Evolutionary conservation across 202 grass and related monocot species (phyloP).

Genomic region (Elaeis oleifera): DNA sequence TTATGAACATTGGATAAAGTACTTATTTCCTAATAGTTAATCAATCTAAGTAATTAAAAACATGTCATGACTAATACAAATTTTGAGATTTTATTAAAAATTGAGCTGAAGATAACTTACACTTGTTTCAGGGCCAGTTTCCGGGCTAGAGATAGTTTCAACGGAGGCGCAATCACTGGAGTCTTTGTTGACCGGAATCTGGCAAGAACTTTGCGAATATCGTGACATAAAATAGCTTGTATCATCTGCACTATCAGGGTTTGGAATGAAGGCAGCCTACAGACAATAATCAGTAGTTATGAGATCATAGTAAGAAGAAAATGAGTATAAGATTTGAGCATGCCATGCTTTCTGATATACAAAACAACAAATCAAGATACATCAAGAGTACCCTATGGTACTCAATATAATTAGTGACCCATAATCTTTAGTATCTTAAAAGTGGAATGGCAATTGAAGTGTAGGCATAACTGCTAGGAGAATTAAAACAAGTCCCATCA

Average conservation of each 20-base stretch:
- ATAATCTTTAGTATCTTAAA: too few species aligned
- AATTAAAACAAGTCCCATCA: too few species aligned
- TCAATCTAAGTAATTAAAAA: slow-evolving; percentile 3
- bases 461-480: too few species aligned
- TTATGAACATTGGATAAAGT: too few species aligned
- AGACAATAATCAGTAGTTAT: neutral
- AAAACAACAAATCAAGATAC: too few species aligned
- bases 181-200: slow-evolving; percentile 8
- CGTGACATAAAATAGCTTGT: slow-evolving; percentile 33
- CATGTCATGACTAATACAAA: neutral
- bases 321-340: too few species aligned
- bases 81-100: slow-evolving; percentile 7
- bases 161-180: slow-evolving; percentile 3
- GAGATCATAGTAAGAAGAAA: too few species aligned
- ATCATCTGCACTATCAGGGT: slow-evolving; percentile 30
- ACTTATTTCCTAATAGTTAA: too few species aligned
- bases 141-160: slow-evolving; percentile 2
- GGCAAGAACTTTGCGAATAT: slow-evolving; percentile 16
- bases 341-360: too few species aligned
- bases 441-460: too few species aligned
- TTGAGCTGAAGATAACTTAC: neutral
- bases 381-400: too few species aligned
- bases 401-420: too few species aligned
- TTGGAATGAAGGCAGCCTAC: slow-evolving; percentile 33
- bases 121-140: neutral